A percentile compares a stretch with the other conserved stretches of the same genome.
phyloP scores from a whole-genome alignment of 768 basidiomycete genomes.

The Tylopilus subfusipes region DNA sequence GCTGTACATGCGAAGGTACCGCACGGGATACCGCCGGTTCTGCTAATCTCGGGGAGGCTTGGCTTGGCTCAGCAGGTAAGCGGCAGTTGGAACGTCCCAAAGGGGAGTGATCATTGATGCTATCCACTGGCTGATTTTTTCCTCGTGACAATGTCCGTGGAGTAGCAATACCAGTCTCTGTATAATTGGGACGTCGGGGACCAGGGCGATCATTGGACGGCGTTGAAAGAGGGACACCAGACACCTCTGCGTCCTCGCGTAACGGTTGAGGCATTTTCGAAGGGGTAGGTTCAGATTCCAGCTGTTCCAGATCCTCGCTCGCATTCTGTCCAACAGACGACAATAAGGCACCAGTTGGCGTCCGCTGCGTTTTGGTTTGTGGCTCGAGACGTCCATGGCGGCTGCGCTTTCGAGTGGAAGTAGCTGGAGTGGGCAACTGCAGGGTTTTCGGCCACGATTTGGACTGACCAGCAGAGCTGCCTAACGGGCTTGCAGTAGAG shows the following conservation, averaged over 20 bases:
- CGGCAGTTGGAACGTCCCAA: neutral
- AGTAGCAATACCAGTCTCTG: constrained; percentile 10
- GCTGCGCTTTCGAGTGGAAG: constrained; percentile 18
- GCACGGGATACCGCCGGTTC: neutral
- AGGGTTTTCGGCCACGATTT: neutral
- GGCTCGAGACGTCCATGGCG: neutral
- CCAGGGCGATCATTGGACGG: constrained; percentile 1
- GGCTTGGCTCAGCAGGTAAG: neutral
- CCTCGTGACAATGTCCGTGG: constrained; percentile 15
- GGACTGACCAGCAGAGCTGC: neutral
- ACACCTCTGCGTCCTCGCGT: neutral
- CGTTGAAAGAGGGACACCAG: constrained; percentile 6
- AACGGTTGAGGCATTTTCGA: neutral
- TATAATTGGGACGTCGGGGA: neutral
- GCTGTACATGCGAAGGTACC: neutral
- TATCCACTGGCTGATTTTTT: neutral
- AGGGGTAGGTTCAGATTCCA: neutral
- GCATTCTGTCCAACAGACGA: neutral
- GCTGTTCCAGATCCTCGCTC: constrained; percentile 2
- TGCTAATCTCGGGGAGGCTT: neutral
- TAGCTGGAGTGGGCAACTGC: constrained; percentile 26
- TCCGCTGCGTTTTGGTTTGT: neutral
- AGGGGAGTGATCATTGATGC: neutral
- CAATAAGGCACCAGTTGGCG: neutral
- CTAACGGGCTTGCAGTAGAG: neutral